These are phyloP conservation scores for Amanita rimosa DNA, from an alignment of 768 basidiomycete species.

Conservation along the genomic window DNA sequence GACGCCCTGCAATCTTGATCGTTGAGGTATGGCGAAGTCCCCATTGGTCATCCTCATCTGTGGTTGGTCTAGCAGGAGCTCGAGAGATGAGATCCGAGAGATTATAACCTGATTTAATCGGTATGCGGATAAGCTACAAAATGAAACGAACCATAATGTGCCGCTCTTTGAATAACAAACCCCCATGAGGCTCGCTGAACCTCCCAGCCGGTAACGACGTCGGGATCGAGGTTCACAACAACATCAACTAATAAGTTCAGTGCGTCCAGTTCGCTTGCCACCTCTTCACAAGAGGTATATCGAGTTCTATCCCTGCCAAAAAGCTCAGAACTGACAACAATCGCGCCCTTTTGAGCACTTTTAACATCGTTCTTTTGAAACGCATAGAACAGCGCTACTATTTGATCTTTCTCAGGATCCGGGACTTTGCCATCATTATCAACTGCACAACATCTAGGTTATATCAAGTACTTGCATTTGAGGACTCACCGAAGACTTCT, in stretches of 20 bases:
- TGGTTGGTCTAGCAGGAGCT: slow-evolving; percentile 38
- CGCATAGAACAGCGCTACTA: slow-evolving; percentile 65
- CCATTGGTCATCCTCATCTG: slow-evolving; percentile 50
- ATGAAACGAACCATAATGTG: slow-evolving; percentile 36
- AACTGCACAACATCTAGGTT: slow-evolving; percentile 24
- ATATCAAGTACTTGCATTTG: not conserved
- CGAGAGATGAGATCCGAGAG: slow-evolving; percentile 66
- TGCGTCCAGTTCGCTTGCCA: slow-evolving; percentile 66
- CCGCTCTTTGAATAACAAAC: slow-evolving; percentile 64
- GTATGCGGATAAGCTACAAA: not conserved
- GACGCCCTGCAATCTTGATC: slow-evolving; percentile 77
- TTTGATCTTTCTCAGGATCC: slow-evolving; percentile 52
- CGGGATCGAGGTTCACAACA: slow-evolving; percentile 74
- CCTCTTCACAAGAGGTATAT: slow-evolving; percentile 34
- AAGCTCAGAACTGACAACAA: slow-evolving; percentile 36
- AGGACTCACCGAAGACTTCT: slow-evolving; percentile 69
- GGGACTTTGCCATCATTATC: slow-evolving; percentile 51
- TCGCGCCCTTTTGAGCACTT: slow-evolving; percentile 30
- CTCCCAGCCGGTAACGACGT: slow-evolving; percentile 90
- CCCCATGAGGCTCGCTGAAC: slow-evolving; percentile 87
- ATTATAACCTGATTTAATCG: slow-evolving; percentile 44
- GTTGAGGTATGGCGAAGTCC: slow-evolving; percentile 63
- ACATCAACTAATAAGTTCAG: slow-evolving; percentile 69
- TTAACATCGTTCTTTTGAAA: slow-evolving; percentile 41
- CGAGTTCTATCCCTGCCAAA: slow-evolving; percentile 31